Conservation (phyloP, 257 asterid species). For the Solanum chiquidenum region DNA sequence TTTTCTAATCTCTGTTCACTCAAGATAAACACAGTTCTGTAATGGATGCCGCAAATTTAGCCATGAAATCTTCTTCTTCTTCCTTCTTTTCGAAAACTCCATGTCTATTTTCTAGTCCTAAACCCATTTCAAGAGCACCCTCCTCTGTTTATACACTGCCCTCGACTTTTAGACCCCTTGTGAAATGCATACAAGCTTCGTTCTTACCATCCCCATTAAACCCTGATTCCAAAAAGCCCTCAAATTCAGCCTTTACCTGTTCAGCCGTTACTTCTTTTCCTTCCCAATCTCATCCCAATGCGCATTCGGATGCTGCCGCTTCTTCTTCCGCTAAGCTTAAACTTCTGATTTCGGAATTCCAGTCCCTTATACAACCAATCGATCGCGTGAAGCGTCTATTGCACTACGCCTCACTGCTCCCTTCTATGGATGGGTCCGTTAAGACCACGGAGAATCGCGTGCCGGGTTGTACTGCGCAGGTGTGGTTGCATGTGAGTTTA, state of each 20-base stretch:
- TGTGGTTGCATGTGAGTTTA: slow-evolving; percentile 58
- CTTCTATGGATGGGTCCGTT: slow-evolving; percentile 31
- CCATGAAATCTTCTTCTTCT: slow-evolving; percentile 40
- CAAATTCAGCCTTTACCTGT: slow-evolving; percentile 22
- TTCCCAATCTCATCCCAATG: slow-evolving; percentile 10
- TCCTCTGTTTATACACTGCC: not conserved
- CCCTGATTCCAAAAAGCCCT: slow-evolving; percentile 3
- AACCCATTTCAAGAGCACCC: slow-evolving; percentile 10
- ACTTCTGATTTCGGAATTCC: slow-evolving; percentile 41
- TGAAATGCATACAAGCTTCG: slow-evolving; percentile 27
- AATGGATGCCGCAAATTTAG: slow-evolving; percentile 42
- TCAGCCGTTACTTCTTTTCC: slow-evolving; percentile 37
- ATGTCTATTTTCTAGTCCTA: slow-evolving; percentile 21
- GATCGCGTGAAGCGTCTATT: slow-evolving; percentile 70
- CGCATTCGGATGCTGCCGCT: not conserved
- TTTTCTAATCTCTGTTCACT: not conserved
- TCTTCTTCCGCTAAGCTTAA: slow-evolving; percentile 27
- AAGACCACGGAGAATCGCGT: slow-evolving; percentile 50
- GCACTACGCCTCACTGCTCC: slow-evolving; percentile 43
- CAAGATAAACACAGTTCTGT: not conserved
- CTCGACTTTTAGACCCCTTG: not conserved
- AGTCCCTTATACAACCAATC: slow-evolving; percentile 44
- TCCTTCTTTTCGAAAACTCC: slow-evolving; percentile 24
- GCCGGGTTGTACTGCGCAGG: slow-evolving; percentile 87
- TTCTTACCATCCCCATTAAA: slow-evolving; percentile 10